Evolutionary conservation across 2,329 filamentous ascomycete genomes (phyloP).

Genomic region (Sclerotinia subarctica): DNA sequence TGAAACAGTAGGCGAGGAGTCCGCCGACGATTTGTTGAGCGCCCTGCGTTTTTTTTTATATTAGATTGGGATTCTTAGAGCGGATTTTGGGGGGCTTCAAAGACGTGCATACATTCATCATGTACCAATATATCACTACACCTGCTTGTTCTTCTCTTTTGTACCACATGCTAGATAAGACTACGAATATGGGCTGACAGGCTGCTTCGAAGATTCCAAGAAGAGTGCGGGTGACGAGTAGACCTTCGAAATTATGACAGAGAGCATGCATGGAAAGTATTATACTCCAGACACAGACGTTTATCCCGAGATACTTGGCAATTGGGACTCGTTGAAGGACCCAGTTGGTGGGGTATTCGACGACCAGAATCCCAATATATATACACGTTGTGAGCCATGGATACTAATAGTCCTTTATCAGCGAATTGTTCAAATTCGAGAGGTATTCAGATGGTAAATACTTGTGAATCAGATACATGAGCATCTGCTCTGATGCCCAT

Average conservation of each 20-base stretch:
- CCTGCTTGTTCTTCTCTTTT: conserved; percentile 66
- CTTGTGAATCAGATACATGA: conserved; percentile 47
- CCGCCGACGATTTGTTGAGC: conserved; percentile 65
- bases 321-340: conserved; percentile 31
- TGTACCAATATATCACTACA: conserved; percentile 57
- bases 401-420: conserved; percentile 25
- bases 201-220: conserved; percentile 66
- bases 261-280: conserved; percentile 12
- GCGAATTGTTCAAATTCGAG: conserved; percentile 46
- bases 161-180: conserved; percentile 67
- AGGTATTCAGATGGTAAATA: conserved; percentile 51
- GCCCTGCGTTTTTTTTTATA: conserved; percentile 53
- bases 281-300: conserved; percentile 17
- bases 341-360: conserved; percentile 42
- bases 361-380: conserved; percentile 34
- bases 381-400: conserved; percentile 35
- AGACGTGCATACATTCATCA: conserved; percentile 11
- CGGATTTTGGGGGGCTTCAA: too few species aligned
- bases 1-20: conserved; percentile 60
- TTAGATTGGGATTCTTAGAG: background rate
- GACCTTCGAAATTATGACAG: conserved; percentile 56
- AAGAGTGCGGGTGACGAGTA: conserved; percentile 62
- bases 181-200: conserved; percentile 60
- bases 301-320: conserved; percentile 16
- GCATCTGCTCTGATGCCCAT: conserved; percentile 34